Evolutionary conservation across 352 stramenopile genomes (phyloP), one percentile per base, ranked within the genome.

Genomic region (Aphanomyces invadans): DNA sequence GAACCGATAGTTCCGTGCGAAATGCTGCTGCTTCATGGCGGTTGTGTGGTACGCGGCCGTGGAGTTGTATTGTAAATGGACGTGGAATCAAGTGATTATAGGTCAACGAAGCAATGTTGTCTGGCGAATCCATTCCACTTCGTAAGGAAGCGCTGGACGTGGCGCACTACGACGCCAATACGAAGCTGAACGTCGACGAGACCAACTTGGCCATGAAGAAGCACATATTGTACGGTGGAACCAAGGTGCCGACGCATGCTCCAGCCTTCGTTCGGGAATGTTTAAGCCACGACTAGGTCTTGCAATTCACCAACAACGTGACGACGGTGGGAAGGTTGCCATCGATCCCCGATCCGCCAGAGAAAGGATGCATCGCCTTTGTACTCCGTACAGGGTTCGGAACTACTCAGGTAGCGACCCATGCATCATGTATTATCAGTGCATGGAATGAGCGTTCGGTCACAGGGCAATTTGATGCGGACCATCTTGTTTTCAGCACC

Each of bases 61-160:
- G n/a, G n/a, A 57, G 36, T 42, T 15, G 49, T 33, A 21, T n/a
- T 57, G 19, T 21, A 57, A 29, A 38, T 57, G 21, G 19, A 21
- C 28, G 19, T 54, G 10, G 46, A 54, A 17, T 45, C 9, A 17
- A 17, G 38, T 17, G 38, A 52, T 52, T 21, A 2, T 57, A 57
- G 49, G 49, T 32, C 11, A 98, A 98, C 76, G 96, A 99, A 76
- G 93, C 96, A 11, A 96, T 98, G 79, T 79, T 99, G 23, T 98
- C 96, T 4, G 96, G 96, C 38, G 96, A 99, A 73, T 97, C 85
- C 5, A 79, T 97, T 12, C 92, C 94, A 4, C 81, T 98, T 69
- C 77, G 94, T 5, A 99, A 99, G 70, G 88, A 96, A 70, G 76
- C 69, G 2, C 56, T 90, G 0, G 53, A 51, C 15, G 10, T 71